Evolutionary conservation across 345 rosid genomes (phyloP).

Genomic region (Eucalyptus cloeziana): DNA sequence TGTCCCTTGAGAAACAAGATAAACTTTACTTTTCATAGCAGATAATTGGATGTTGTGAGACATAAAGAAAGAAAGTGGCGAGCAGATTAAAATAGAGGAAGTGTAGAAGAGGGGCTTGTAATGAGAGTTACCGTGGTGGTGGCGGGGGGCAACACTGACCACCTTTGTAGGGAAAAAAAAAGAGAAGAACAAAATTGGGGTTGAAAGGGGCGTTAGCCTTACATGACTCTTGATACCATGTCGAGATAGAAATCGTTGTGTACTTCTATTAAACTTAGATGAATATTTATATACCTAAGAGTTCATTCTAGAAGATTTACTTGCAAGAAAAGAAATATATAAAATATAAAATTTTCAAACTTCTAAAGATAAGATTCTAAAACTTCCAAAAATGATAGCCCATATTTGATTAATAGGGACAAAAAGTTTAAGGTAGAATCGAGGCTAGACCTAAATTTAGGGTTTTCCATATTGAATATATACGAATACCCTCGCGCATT

Average conservation of each 20-base stretch:
- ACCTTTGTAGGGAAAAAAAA: accelerated
- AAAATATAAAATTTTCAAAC: not conserved
- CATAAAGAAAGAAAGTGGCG: no score
- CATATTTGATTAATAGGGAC: no score
- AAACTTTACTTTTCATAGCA: no score
- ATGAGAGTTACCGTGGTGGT: not conserved
- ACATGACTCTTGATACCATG: not conserved
- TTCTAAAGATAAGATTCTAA: not conserved
- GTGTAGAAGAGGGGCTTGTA: not conserved
- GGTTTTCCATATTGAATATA: not conserved
- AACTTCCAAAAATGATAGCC: not conserved
- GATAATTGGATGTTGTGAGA: no score
- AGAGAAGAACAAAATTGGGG: not conserved
- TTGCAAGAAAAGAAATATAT: not conserved
- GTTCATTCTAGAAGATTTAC: not conserved
- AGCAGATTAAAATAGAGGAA: no score
- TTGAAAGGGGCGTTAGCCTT: not conserved
- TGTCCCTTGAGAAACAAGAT: no score
- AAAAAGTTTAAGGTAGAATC: no score
- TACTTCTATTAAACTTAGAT: not conserved
- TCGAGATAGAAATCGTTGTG: accelerated
- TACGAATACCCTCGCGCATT: not conserved
- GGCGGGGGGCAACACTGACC: not conserved
- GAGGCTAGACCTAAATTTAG: no score
- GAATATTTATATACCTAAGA: not conserved